Conservation (phyloP, 352 stramenopile species). For the Pythium insidiosum region DNA sequence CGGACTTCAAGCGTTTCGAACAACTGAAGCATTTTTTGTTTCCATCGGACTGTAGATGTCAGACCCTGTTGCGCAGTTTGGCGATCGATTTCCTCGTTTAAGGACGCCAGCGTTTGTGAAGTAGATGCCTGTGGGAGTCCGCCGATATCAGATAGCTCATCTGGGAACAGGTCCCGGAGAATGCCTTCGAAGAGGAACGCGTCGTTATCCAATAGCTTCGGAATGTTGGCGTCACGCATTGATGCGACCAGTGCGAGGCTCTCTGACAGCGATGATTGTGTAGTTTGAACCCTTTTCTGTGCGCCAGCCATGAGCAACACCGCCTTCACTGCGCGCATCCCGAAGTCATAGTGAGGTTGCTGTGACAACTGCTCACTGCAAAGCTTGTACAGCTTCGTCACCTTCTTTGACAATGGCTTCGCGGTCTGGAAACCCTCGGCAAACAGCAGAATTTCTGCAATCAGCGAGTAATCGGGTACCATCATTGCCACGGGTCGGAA, state of each 20-base stretch:
- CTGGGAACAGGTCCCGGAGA: conserved; percentile 82
- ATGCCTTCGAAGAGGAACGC: conserved; percentile 85
- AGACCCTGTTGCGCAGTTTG: conserved; percentile 58
- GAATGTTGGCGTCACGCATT: conserved; percentile 88
- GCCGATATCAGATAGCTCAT: conserved; percentile 17
- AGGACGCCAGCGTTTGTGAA: conserved; percentile 13
- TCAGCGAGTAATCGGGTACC: conserved; percentile 81
- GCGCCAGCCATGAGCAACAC: conserved; percentile 73
- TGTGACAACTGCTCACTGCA: conserved; percentile 82
- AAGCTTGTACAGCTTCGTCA: conserved; percentile 77
- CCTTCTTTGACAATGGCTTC: conserved; percentile 52
- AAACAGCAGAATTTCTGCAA: conserved; percentile 81
- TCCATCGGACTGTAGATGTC: conserved; percentile 64
- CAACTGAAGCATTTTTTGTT: conserved; percentile 85
- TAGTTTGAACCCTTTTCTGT: conserved; percentile 31
- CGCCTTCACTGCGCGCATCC: conserved; percentile 79
- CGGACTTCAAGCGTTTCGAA: conserved; percentile 91
- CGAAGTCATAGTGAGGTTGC: conserved; percentile 85
- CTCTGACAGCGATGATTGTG: conserved; percentile 22
- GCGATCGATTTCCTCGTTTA: conserved; percentile 71
- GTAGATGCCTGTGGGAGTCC: background rate
- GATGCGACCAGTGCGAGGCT: conserved; percentile 90
- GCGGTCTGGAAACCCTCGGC: conserved; percentile 69
- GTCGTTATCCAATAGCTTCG: conserved; percentile 89
- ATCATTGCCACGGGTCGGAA: conserved; percentile 87